Percentiles rank a stretch among this genome's conserved stretches.
Evolutionary conservation across 352 stramenopile genomes (phyloP).

Genomic region (Globisporangium sylvaticum): DNA sequence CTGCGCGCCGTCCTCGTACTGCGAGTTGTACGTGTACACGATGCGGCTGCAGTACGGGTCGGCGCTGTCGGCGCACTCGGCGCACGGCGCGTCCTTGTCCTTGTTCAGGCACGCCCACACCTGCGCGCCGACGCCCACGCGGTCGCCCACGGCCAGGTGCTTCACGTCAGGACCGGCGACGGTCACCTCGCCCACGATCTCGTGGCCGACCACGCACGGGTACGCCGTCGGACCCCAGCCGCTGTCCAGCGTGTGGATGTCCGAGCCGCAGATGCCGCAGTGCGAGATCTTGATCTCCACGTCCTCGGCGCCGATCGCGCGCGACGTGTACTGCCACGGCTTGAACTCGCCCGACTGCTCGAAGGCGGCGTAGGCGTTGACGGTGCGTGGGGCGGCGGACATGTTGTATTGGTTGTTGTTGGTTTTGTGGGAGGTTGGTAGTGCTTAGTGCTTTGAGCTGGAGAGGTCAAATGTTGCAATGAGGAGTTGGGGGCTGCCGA

Average conservation of each 20-base stretch:
- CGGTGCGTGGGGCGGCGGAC: constrained; percentile 25
- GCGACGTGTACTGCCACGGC: constrained; percentile 40
- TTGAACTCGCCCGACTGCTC: constrained; percentile 27
- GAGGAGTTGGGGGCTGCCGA: neutral
- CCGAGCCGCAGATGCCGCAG: constrained; percentile 55
- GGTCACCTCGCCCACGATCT: constrained; percentile 54
- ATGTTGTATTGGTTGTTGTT: neutral
- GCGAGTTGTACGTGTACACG: constrained; percentile 55
- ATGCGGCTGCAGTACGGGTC: constrained; percentile 58
- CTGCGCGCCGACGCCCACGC: constrained; percentile 5
- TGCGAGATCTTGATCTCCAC: constrained; percentile 63
- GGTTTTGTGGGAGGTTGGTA: too few species aligned
- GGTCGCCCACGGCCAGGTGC: constrained; percentile 65
- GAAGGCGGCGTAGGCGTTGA: constrained; percentile 42
- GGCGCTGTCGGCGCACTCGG: constrained; percentile 45
- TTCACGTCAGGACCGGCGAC: constrained; percentile 37
- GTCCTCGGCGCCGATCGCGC: constrained; percentile 38
- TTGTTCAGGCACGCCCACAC: constrained; percentile 1
- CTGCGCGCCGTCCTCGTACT: constrained; percentile 20
- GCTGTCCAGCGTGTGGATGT: constrained; percentile 48
- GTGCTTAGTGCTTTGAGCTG: constrained; percentile 3
- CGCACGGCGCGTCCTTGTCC: constrained; percentile 38
- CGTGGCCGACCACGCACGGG: constrained; percentile 43
- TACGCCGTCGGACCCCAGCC: constrained; percentile 42
- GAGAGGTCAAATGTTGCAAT: constrained; percentile 10